These are phyloP conservation scores for Fusarium chlamydosporum DNA, from an alignment of 2,329 filamentous ascomycete species.

Conservation along the genomic window DNA sequence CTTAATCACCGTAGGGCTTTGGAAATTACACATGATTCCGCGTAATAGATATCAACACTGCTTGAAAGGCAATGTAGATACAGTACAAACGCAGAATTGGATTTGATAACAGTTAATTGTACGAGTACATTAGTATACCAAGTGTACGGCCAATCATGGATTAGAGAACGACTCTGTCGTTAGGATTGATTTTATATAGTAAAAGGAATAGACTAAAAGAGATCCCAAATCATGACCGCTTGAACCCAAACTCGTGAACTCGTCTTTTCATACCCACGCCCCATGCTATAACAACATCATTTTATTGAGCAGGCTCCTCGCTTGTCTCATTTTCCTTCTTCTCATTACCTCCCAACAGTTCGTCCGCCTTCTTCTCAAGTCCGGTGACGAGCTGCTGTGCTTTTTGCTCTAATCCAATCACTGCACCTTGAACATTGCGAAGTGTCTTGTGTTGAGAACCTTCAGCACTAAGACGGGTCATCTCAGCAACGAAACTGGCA, in stretches of 20 bases:
- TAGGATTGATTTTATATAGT: slow-evolving; percentile 24
- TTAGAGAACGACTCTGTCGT: background rate
- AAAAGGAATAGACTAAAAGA: slow-evolving; percentile 34
- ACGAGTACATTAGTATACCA: background rate
- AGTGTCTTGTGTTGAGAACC: slow-evolving; percentile 58
- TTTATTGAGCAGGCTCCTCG: slow-evolving; percentile 30
- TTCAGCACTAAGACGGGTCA: slow-evolving; percentile 68
- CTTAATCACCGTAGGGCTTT: too few relatives aligned
- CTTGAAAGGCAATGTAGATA: background rate
- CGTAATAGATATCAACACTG: background rate
- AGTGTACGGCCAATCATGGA: background rate
- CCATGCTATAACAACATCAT: slow-evolving; percentile 19
- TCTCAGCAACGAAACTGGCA: slow-evolving; percentile 88
- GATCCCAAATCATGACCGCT: slow-evolving; percentile 47
- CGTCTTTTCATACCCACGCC: slow-evolving; percentile 40
- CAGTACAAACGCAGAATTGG: background rate
- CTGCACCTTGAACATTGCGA: slow-evolving; percentile 59
- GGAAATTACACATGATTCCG: background rate
- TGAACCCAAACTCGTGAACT: slow-evolving; percentile 44
- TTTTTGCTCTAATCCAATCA: slow-evolving; percentile 53
- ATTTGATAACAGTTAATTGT: background rate
- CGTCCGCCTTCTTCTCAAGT: slow-evolving; percentile 42
- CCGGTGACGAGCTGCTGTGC: slow-evolving; percentile 45
- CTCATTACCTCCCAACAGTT: slow-evolving; percentile 31
- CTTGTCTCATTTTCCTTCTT: slow-evolving; percentile 38